These are phyloP conservation scores for Trichosporon sp. DNA, from an alignment of 1,284 basidiomycete species.

Conservation along the genomic window DNA sequence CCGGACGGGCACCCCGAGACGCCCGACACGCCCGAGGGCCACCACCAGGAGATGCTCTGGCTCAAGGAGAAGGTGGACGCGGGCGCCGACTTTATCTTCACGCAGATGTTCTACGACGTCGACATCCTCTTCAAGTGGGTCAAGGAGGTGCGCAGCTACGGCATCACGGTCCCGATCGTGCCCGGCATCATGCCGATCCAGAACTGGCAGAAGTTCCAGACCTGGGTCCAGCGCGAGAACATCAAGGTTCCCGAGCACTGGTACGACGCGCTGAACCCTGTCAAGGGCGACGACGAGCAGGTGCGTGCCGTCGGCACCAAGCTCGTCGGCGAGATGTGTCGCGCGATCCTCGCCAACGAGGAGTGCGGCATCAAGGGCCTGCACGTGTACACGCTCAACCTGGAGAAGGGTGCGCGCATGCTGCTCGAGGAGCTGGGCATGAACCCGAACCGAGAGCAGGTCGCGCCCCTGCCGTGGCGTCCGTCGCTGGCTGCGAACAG, in stretches of 20 bases:
- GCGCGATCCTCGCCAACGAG: conserved; percentile 64
- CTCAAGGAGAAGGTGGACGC: conserved; percentile 90
- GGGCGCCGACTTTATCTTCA: conserved; percentile 92
- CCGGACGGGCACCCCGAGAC: conserved; percentile 72
- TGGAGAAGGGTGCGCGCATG: conserved; percentile 92
- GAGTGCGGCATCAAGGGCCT: conserved; percentile 76
- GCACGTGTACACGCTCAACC: conserved; percentile 97
- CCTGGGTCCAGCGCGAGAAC: conserved; percentile 82
- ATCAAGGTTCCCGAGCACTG: conserved; percentile 77
- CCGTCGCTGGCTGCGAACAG: conserved; percentile 87
- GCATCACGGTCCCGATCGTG: conserved; percentile 90
- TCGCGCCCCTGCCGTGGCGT: conserved; percentile 88
- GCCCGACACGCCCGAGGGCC: conserved; percentile 42
- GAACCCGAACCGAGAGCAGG: conserved; percentile 75
- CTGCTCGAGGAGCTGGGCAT: conserved; percentile 81
- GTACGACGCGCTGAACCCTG: conserved; percentile 75
- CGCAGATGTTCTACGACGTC: conserved; percentile 95
- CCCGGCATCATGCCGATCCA: conserved; percentile 93
- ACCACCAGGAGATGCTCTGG: conserved; percentile 68
- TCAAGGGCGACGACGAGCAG: conserved; percentile 86
- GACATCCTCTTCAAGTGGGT: conserved; percentile 83
- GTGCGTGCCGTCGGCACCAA: conserved; percentile 83
- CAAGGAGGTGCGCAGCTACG: conserved; percentile 70
- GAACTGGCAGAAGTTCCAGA: conserved; percentile 94
- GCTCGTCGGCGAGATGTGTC: conserved; percentile 83